Evolutionary conservation across 495 filamentous ascomycete species (phyloP).

Genomic region (Aspergillus sparsus): DNA sequence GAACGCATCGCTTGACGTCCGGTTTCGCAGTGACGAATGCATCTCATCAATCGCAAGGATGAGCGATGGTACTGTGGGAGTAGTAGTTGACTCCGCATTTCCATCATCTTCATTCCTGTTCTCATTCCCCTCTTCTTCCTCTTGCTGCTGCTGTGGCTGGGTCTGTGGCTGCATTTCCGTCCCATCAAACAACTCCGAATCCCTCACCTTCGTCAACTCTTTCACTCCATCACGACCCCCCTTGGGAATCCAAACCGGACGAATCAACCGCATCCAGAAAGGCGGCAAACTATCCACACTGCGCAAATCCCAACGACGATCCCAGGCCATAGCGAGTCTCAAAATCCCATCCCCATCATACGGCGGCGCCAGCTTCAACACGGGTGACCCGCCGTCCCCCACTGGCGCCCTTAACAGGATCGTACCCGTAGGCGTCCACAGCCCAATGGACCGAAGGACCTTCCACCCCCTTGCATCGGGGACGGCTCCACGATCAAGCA

Average conservation of each 20-base stretch:
- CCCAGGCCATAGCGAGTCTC: conserved; percentile 4
- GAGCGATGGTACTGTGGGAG: too few species aligned
- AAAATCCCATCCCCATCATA: conserved; percentile 13
- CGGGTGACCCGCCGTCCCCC: neutral
- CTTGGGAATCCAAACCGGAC: neutral
- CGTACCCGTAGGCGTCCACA: conserved; percentile 12
- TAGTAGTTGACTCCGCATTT: too few species aligned
- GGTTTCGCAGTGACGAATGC: neutral
- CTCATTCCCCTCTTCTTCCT: too few species aligned
- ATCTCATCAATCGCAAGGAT: neutral
- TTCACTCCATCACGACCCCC: neutral
- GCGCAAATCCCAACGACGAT: neutral
- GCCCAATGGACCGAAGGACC: conserved; percentile 8
- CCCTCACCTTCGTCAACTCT: neutral
- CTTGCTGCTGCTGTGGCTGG: too few species aligned
- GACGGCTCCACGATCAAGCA: conserved; percentile 9
- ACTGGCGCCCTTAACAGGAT: conserved; percentile 1
- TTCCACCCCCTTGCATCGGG: conserved; percentile 11
- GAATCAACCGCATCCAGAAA: conserved; percentile 10
- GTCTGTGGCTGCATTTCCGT: too few species aligned
- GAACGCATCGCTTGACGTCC: neutral
- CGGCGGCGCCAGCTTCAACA: conserved; percentile 10
- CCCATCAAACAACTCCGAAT: neutral
- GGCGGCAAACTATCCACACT: conserved; percentile 11
- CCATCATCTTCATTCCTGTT: too few species aligned